These are phyloP conservation scores for Monascus ruber DNA, from an alignment of 2,329 filamentous ascomycete species.

Conservation along the genomic window DNA sequence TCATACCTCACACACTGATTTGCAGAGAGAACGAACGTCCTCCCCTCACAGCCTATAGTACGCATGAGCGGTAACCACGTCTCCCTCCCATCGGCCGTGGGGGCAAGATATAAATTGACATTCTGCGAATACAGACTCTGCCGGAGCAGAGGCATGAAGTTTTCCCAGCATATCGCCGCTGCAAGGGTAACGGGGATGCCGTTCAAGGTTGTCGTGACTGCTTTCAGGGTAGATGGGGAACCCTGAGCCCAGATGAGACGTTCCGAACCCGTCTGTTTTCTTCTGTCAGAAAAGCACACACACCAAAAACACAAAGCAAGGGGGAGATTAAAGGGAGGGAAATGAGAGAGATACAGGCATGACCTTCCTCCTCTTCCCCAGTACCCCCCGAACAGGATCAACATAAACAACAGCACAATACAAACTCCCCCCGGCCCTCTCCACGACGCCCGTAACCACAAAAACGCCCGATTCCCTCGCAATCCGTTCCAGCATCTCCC, in stretches of 20 bases:
- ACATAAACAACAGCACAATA: slow-evolving; percentile 80
- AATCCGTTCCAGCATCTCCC: slow-evolving; percentile 67
- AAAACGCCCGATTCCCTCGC: slow-evolving; percentile 71
- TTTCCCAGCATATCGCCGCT: slow-evolving; percentile 92
- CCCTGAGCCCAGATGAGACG: slow-evolving; percentile 84
- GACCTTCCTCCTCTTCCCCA: slow-evolving; percentile 84
- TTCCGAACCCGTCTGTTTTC: slow-evolving; percentile 59
- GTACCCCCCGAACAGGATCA: slow-evolving; percentile 56
- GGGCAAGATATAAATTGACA: slow-evolving; percentile 81
- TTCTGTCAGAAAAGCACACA: not conserved
- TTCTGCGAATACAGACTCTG: slow-evolving; percentile 81
- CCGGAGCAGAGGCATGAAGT: slow-evolving; percentile 83
- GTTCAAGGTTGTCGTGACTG: slow-evolving; percentile 67
- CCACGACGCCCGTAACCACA: slow-evolving; percentile 66
- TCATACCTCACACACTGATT: slow-evolving; percentile 65
- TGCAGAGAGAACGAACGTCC: slow-evolving; percentile 73
- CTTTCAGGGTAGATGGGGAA: slow-evolving; percentile 63
- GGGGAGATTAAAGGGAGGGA: slow-evolving; percentile 1
- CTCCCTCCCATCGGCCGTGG: slow-evolving; percentile 74
- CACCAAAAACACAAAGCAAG: not conserved
- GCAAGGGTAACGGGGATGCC: slow-evolving; percentile 71
- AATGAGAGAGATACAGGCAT: slow-evolving; percentile 57
- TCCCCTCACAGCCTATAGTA: slow-evolving; percentile 68
- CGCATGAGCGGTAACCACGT: slow-evolving; percentile 75
- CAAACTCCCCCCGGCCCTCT: slow-evolving; percentile 67